A percentile compares a stretch with the other conserved stretches of the same genome.
phyloP scores from a whole-genome alignment of 345 rosid genomes.

The Camelina laxa region DNA sequence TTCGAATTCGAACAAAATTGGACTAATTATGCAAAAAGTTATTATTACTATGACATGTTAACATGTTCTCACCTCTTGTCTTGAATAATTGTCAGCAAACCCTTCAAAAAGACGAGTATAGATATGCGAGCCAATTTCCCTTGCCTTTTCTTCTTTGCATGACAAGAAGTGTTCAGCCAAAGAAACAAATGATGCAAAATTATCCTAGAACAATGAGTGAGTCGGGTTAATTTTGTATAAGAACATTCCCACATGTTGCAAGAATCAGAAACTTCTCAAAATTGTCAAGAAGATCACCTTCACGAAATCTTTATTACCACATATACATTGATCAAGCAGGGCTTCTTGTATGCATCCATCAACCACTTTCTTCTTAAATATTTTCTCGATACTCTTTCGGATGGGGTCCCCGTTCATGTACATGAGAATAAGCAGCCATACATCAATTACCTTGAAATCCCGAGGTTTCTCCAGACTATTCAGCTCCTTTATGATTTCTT shows the following conservation, averaged over 20 bases:
- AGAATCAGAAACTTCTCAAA: constrained; percentile 20
- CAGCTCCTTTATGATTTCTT: constrained; percentile 78
- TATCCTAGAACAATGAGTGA: constrained; percentile 56
- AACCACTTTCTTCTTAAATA: constrained; percentile 74
- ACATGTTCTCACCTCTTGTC: constrained; percentile 69
- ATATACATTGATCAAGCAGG: constrained; percentile 74
- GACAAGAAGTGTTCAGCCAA: constrained; percentile 71
- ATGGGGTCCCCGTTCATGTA: constrained; percentile 65
- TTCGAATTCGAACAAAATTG: constrained; percentile 27
- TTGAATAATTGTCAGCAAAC: constrained; percentile 61
- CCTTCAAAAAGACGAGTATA: constrained; percentile 70
- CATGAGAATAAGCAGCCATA: constrained; percentile 78
- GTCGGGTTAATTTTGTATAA: constrained; percentile 23
- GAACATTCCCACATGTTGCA: constrained; percentile 17
- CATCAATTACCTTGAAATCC: constrained; percentile 77
- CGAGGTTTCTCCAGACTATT: constrained; percentile 63
- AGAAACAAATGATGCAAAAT: constrained; percentile 69
- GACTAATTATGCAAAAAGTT: not conserved
- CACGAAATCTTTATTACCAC: constrained; percentile 68
- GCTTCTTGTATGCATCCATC: constrained; percentile 64
- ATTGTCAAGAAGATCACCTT: constrained; percentile 50
- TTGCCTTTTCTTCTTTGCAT: constrained; percentile 80
- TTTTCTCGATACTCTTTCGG: constrained; percentile 61
- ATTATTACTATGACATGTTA: constrained; percentile 3
- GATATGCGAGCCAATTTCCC: constrained; percentile 66